phyloP scores from a whole-genome alignment of 768 basidiomycete species.

The Candolleomyces aberdarensis region DNA sequence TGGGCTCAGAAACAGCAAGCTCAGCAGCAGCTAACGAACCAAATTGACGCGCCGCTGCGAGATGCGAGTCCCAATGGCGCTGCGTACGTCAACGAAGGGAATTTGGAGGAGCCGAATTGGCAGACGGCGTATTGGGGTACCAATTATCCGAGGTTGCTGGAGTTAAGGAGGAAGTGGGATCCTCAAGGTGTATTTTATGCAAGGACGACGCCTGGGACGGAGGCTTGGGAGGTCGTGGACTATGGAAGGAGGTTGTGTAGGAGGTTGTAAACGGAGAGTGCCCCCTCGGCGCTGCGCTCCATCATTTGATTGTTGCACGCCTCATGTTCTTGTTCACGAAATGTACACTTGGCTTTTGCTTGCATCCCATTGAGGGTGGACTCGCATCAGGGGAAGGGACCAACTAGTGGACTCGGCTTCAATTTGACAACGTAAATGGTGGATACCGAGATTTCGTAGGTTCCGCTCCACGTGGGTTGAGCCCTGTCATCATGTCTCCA shows the following conservation, averaged over 20 bases:
- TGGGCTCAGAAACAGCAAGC: conserved; percentile 1
- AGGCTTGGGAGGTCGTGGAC: conserved; percentile 4
- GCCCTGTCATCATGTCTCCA: too few species aligned
- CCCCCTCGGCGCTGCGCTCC: too few species aligned
- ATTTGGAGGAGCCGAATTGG: conserved; percentile 13
- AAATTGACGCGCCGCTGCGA: conserved; percentile 5
- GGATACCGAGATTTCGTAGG: too few species aligned
- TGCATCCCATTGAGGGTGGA: too few species aligned
- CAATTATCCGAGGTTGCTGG: conserved; percentile 9
- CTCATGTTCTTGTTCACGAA: too few species aligned
- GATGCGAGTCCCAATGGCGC: conserved; percentile 11
- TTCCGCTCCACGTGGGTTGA: too few species aligned
- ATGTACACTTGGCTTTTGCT: too few species aligned
- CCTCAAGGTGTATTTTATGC: conserved; percentile 4
- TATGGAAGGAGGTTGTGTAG: conserved; percentile 2
- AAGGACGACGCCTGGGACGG: conserved; percentile 5
- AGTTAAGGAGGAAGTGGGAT: conserved; percentile 7
- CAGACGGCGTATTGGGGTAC: conserved; percentile 13
- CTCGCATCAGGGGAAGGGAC: too few species aligned
- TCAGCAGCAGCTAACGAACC: conserved; percentile 8
- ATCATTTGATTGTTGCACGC: too few species aligned
- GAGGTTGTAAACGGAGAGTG: not conserved
- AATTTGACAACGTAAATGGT: too few species aligned
- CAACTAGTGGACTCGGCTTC: too few species aligned
- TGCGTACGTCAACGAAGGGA: conserved; percentile 10